Base-by-base conservation (phyloP, 495 filamentous ascomycete genomes). In the Physcia stellaris region DNA sequence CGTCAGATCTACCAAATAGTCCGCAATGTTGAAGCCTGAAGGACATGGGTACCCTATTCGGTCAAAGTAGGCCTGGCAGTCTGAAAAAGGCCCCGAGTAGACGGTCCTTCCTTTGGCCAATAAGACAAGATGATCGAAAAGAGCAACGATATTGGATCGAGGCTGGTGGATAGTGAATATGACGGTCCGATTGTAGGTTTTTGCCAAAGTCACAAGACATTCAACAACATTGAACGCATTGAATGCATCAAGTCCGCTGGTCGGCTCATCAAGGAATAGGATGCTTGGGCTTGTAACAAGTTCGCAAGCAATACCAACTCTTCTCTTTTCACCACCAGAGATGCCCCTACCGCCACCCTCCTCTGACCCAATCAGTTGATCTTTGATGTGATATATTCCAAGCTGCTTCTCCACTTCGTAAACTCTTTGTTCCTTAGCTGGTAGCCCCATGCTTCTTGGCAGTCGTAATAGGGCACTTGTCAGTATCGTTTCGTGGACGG, bases 131-230 rank as follows among this genome's bases (percentile, higher is more conserved):
- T 88, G 76, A 54, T 98, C 92, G 50, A 98, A 98, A 22, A 98
- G 69, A n/a, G 90, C 90, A 21, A 96, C 90, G 48, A 98, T 98
- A 50, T 98, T 98, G n/a, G 90, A 96, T 41, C 93, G 72, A n/a
- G 90, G 90, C 47, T 98, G 90, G 58, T 98, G 90, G 45, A 98
- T 98, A 4, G 90, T 98, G 64, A 98, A 95, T 40, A 98, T 81
- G 42, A 98, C 83, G 1, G 90, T 98, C 32, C 90, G 73, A 54
- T 93, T 87, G 64, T 95, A 96, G 21, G 77, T 88, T 65, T 90
- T 94, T 13, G 90, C 90, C 32, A 98, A 59, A 4, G 82, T 95
- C 28, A 98, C 90, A 26, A 98, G 67, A 49, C 88, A 95, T 56
- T 98, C 90, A 19, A 98, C 77, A 5, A 95, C 88, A 39, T 96